Conservation (phyloP, 202 grass and related monocot genomes). For the Sporobolus alterniflorus region DNA sequence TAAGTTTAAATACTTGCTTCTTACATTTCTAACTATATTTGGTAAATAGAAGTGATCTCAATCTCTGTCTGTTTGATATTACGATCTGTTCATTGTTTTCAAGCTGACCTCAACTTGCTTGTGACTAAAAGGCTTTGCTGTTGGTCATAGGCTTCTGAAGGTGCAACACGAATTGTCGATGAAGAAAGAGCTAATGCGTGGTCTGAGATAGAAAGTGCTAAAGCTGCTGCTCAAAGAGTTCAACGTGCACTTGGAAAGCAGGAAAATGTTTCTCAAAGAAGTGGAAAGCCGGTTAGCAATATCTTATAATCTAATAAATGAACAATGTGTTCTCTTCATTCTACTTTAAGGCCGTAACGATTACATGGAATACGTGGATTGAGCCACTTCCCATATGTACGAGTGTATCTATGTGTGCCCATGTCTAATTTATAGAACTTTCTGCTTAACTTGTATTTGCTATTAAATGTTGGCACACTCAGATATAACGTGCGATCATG, state of each 20-base stretch:
- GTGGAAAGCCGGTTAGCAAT: conserved; percentile 61
- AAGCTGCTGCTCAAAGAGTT: conserved; percentile 71
- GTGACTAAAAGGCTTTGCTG: conserved; percentile 3
- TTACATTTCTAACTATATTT: neutral
- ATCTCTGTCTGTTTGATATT: neutral
- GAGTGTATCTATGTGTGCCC: neutral
- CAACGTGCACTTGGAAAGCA: conserved; percentile 72
- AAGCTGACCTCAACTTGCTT: neutral
- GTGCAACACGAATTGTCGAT: conserved; percentile 80
- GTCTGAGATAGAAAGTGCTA: conserved; percentile 82
- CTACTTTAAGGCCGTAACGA: neutral
- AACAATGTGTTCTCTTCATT: neutral
- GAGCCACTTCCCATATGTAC: neutral
- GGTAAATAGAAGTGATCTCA: neutral
- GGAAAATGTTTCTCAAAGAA: conserved; percentile 43
- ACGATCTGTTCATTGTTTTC: conserved; percentile 12
- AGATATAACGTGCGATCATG: neutral
- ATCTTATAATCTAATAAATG: neutral
- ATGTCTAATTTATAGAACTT: neutral
- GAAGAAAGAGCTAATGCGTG: conserved; percentile 84
- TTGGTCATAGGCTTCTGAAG: conserved; percentile 73
- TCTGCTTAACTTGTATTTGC: neutral
- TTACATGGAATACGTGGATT: conserved; percentile 17
- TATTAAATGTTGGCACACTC: conserved; percentile 6
- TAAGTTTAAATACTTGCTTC: neutral